phyloP scores from a whole-genome alignment of 306 rosid genomes.

The Cicer bijugum region DNA sequence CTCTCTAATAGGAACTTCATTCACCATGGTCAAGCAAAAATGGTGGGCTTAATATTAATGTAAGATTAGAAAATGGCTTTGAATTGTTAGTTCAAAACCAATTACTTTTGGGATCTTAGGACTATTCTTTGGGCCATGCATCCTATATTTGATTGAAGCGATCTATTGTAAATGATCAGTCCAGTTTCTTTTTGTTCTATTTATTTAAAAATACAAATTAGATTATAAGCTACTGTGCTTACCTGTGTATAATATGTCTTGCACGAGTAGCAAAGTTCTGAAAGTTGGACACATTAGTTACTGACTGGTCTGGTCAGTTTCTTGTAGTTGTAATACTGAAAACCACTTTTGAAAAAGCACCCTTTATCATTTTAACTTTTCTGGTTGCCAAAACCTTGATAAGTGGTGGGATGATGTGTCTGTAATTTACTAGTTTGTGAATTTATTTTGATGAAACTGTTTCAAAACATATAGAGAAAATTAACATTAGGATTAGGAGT shows the following conservation, averaged over 20 bases:
- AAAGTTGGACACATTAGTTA: neutral
- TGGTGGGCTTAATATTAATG: constrained; percentile 1
- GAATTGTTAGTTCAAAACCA: constrained; percentile 19
- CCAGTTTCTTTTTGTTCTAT: neutral
- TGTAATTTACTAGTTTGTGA: constrained; percentile 31
- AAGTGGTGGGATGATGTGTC: neutral
- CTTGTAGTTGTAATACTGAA: neutral
- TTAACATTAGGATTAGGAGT: constrained; percentile 1
- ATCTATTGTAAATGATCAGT: constrained; percentile 14
- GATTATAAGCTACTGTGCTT: neutral
- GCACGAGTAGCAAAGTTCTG: neutral
- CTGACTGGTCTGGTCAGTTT: constrained; percentile 9
- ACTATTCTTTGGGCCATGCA: constrained; percentile 3
- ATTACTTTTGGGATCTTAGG: constrained; percentile 8
- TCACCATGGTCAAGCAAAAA: constrained; percentile 5
- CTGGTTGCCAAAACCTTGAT: constrained; percentile 11
- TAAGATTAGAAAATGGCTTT: constrained; percentile 13
- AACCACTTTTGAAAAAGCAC: constrained; percentile 4
- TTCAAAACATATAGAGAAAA: constrained; percentile 10
- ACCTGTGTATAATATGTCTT: constrained; percentile 10
- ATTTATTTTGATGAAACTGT: neutral
- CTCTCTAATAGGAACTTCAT: neutral
- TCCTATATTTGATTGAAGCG: neutral
- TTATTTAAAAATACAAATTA: neutral
- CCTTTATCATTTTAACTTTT: constrained; percentile 12